These are phyloP conservation scores for Leishmania aethiopica DNA, from an alignment of 208 protist genomes.

Conservation along the genomic window DNA sequence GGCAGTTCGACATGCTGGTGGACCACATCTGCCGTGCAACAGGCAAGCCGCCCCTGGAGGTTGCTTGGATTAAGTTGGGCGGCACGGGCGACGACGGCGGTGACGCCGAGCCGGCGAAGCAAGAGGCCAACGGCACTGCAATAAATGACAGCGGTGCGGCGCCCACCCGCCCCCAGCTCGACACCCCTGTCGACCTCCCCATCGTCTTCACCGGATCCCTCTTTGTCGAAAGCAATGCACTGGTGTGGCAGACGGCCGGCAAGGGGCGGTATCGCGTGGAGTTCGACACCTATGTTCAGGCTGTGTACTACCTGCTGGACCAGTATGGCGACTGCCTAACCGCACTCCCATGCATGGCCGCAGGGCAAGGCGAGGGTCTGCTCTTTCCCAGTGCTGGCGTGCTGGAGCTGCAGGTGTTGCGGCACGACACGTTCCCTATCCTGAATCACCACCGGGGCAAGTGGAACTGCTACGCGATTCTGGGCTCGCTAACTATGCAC, in stretches of 20 bases:
- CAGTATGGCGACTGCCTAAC: conserved; percentile 59
- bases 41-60: conserved; percentile 24
- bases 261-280: conserved; percentile 78
- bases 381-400: conserved; percentile 59
- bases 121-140: conserved; percentile 4
- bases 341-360: conserved; percentile 24
- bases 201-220: conserved; percentile 54
- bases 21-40: conserved; percentile 41
- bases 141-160: background rate
- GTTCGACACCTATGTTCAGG: conserved; percentile 84
- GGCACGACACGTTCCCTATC: conserved; percentile 73
- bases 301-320: conserved; percentile 76
- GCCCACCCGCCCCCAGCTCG: background rate
- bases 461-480: conserved; percentile 82
- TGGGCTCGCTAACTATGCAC: conserved; percentile 80
- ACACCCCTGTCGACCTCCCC: conserved; percentile 7
- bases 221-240: conserved; percentile 26
- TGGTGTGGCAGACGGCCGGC: conserved; percentile 70
- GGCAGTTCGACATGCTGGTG: conserved; percentile 81
- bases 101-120: background rate
- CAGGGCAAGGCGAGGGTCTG: conserved; percentile 15
- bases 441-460: conserved; percentile 77
- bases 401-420: conserved; percentile 61
- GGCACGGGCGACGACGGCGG: conserved; percentile 4
- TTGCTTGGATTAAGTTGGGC: conserved; percentile 28